These are phyloP conservation scores for Argentina anserina DNA, from an alignment of 306 rosid genomes.

Conservation along the genomic window DNA sequence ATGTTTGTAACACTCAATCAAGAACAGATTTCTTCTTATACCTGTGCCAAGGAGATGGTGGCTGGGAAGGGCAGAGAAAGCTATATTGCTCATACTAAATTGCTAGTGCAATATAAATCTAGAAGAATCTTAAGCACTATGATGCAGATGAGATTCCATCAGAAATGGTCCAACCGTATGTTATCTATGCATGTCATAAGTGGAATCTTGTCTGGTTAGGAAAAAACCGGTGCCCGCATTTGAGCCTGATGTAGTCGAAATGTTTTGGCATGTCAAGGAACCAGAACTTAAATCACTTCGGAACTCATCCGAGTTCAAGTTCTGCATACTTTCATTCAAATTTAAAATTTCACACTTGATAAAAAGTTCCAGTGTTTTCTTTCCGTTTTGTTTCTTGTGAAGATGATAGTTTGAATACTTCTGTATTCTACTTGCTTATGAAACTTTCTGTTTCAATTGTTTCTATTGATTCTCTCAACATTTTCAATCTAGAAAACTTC, in stretches of 20 bases:
- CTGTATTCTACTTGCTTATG: background rate
- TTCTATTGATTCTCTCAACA: background rate
- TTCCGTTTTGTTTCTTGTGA: background rate
- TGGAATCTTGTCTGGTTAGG: conserved; percentile 96
- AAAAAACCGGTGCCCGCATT: conserved; percentile 68
- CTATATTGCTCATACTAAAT: no score
- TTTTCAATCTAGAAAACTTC: background rate
- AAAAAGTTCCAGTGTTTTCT: background rate
- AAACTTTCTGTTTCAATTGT: no score
- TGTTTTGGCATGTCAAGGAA: background rate
- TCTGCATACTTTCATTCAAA: background rate
- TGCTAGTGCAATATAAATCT: no score
- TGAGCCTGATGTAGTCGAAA: conserved; percentile 54
- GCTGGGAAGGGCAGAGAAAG: no score
- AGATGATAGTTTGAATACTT: no score
- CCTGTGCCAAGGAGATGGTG: no score
- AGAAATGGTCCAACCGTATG: conserved; percentile 14
- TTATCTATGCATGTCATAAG: conserved; percentile 64
- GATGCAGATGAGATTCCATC: no score
- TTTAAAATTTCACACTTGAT: background rate
- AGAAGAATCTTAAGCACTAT: no score
- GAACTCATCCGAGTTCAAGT: background rate
- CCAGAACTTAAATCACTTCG: background rate
- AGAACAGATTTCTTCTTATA: no score
- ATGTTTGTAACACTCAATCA: no score